Evolutionary conservation across 345 rosid species (phyloP).

Genomic region (Linum trigynum): DNA sequence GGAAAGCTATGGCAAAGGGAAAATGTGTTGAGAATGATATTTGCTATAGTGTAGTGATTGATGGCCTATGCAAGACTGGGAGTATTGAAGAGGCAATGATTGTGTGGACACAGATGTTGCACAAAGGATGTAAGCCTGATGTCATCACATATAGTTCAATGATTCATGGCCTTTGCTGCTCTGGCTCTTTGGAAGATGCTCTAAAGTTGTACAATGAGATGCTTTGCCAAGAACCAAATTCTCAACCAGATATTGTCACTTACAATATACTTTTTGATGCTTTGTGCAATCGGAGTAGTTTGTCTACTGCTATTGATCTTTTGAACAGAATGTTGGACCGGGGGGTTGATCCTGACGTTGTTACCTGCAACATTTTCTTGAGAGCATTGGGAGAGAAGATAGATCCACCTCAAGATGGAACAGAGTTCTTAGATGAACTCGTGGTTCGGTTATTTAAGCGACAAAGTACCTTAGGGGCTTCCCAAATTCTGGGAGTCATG

Average conservation of each 20-base stretch:
- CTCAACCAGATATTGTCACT: constrained; percentile 81
- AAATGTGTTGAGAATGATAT: constrained; percentile 36
- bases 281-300: constrained; percentile 47
- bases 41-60: constrained; percentile 65
- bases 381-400: constrained; percentile 56
- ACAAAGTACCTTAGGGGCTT: constrained; percentile 57
- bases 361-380: constrained; percentile 71
- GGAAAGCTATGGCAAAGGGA: constrained; percentile 53
- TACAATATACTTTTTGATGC: constrained; percentile 77
- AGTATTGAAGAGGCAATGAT: constrained; percentile 53
- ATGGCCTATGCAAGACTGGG: constrained; percentile 69
- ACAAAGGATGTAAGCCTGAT: constrained; percentile 63
- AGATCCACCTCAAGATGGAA: constrained; percentile 64
- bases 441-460: constrained; percentile 54
- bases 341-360: constrained; percentile 71
- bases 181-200: constrained; percentile 55
- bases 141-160: constrained; percentile 72
- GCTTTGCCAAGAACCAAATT: constrained; percentile 56
- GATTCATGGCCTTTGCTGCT: constrained; percentile 71
- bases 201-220: constrained; percentile 74
- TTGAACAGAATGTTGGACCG: constrained; percentile 65
- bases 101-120: constrained; percentile 69
- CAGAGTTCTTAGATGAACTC: constrained; percentile 69
- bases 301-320: constrained; percentile 68
- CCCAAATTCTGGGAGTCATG: constrained; percentile 63